phyloP scores from a whole-genome alignment of 306 rosid genomes.

The Vigna mungo region DNA sequence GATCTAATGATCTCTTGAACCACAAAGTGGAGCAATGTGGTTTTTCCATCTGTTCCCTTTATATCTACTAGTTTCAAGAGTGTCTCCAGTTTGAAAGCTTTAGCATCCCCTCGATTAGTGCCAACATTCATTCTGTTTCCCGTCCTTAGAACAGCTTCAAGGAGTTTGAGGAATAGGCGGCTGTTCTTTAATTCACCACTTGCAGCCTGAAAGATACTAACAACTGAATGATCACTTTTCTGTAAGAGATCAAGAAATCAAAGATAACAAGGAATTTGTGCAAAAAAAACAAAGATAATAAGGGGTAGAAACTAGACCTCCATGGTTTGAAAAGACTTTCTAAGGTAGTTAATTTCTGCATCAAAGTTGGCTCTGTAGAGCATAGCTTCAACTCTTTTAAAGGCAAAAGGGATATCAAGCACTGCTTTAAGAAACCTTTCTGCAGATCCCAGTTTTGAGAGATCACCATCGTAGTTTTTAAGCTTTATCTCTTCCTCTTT shows the following conservation, averaged over 20 bases:
- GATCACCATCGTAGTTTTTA: conserved; percentile 72
- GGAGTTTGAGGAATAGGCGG: conserved; percentile 88
- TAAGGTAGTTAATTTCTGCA: conserved; percentile 83
- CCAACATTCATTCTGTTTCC: conserved; percentile 99
- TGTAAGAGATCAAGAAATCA: conserved; percentile 33
- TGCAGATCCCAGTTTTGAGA: conserved; percentile 89
- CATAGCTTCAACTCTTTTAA: conserved; percentile 98
- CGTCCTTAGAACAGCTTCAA: conserved; percentile 97
- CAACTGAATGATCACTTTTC: conserved; percentile 37
- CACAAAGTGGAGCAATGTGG: conserved; percentile 95
- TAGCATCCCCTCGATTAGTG: conserved; percentile 95
- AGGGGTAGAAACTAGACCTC: conserved; percentile 63
- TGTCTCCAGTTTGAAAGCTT: conserved; percentile 89
- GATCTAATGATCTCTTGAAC: conserved; percentile 98
- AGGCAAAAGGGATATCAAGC: conserved; percentile 90
- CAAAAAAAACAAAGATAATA: background rate
- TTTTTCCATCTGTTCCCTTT: conserved; percentile 98
- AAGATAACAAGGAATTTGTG: conserved; percentile 26
- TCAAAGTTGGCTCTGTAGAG: conserved; percentile 96
- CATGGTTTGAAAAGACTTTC: conserved; percentile 87
- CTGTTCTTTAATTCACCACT: conserved; percentile 91
- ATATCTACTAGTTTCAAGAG: conserved; percentile 92
- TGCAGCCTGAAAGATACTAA: conserved; percentile 69
- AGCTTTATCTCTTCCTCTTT: conserved; percentile 98
- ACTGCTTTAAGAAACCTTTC: conserved; percentile 93